A percentile compares a stretch with the other conserved stretches of the same genome.
phyloP scores from a whole-genome alignment of 2,329 filamentous ascomycete species.

The Phaeosphaeria sp. region DNA sequence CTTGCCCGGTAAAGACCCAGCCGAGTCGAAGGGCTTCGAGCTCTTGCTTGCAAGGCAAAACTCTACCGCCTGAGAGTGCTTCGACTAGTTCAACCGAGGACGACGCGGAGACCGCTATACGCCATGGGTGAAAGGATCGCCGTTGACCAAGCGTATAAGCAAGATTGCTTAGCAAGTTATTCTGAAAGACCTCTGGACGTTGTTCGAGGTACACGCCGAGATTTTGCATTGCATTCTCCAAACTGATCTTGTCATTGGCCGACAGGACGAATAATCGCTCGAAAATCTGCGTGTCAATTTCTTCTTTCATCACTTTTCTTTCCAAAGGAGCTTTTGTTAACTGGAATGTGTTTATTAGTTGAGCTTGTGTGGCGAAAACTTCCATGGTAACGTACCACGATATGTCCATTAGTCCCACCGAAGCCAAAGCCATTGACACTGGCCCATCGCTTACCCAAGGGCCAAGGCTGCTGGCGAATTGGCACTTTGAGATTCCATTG shows the following conservation, averaged over 20 bases:
- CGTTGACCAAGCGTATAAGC: constrained; percentile 34
- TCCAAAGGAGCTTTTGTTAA: constrained; percentile 28
- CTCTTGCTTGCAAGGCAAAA: constrained; percentile 26
- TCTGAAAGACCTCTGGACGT: constrained; percentile 32
- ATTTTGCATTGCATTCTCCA: constrained; percentile 26
- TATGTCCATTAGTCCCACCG: constrained; percentile 46
- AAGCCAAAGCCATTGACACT: constrained; percentile 57
- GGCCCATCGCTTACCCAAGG: constrained; percentile 40
- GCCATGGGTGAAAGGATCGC: constrained; percentile 26
- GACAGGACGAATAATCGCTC: constrained; percentile 27
- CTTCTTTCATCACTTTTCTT: constrained; percentile 28
- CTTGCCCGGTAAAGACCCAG: constrained; percentile 42
- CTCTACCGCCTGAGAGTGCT: constrained; percentile 21
- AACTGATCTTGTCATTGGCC: constrained; percentile 23
- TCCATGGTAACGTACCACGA: background rate
- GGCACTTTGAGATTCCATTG: constrained; percentile 29
- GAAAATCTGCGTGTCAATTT: constrained; percentile 20
- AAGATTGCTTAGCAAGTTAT: constrained; percentile 28
- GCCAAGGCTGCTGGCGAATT: constrained; percentile 22
- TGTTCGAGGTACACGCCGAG: constrained; percentile 33
- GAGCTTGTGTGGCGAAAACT: background rate
- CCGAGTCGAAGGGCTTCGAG: constrained; percentile 21
- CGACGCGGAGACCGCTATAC: constrained; percentile 22
- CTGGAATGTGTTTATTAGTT: constrained; percentile 16
- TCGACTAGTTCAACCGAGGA: constrained; percentile 20